Base-by-base conservation (phyloP, 1,284 basidiomycete species). In the Thelephora terrestris region DNA sequence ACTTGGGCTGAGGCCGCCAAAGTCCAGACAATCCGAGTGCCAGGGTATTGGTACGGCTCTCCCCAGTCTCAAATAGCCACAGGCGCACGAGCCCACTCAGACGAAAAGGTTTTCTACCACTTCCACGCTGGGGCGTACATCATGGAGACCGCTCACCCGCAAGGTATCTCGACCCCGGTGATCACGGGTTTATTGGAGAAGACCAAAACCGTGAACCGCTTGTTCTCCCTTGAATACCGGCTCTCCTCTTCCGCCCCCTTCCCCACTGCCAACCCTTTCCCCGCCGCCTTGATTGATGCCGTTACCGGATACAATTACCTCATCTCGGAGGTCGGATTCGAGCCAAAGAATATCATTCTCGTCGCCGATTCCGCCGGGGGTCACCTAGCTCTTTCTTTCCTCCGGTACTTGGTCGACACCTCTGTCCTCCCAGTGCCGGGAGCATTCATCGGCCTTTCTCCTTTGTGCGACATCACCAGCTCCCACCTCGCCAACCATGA, bases 301-400 rank as follows among this genome's bases (percentile, higher is more conserved):
- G 61, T 75, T 43, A 65, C 71, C 0, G 68, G 66, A 0, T 78
- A 75, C 54, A 55, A 61, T 46, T 70, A 75, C 53, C 65, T 76
- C 16, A 63, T 73, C 20, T 52, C 57, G 20, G 55, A 57, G 1
- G 58, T 69, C 27, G 64, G 66, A 0, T 69, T 75, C 48, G 48
- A 56, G 5, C 65, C 70, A 10, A 54, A 61, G 7, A 69, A 78
- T 56, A 71, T 81, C 50, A 57, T 75, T 25, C 38, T 81, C 21
- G 63, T 62, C 3, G 79, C 78, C 12, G 78, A 80, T 57, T 74
- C 71, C 10, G 78, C 78, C 0, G 78, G 78, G 2, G 75, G 70
- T 0, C 74, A 76, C 55, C 61, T 79, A 14, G 71, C 69, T 0
- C 57, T 76, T 5, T 71, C 71, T 4, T 53, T 67, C 14, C 54